phyloP scores from a whole-genome alignment of 2,329 filamentous ascomycete genomes.

The Diplodia corticola region DNA sequence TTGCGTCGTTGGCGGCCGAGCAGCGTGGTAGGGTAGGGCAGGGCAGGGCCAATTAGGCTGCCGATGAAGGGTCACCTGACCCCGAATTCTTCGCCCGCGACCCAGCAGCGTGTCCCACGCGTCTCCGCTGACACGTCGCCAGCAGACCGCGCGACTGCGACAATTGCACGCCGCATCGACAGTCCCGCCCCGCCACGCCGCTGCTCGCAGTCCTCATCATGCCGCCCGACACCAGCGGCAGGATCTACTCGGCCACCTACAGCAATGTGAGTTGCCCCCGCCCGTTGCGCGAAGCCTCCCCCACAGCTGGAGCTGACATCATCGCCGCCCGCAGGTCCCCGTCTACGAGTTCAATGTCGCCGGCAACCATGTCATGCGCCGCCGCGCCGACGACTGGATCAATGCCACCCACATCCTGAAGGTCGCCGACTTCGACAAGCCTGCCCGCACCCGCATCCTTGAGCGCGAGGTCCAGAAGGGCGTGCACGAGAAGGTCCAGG shows the following conservation, averaged over 20 bases:
- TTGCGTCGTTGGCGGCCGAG: too few species aligned
- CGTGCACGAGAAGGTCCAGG: conserved; percentile 95
- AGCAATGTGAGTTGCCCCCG: conserved; percentile 52
- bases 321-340: conserved; percentile 65
- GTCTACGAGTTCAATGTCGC: conserved; percentile 93
- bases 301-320: conserved; percentile 23
- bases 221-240: conserved; percentile 42
- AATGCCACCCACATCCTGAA: conserved; percentile 99
- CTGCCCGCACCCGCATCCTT: conserved; percentile 87
- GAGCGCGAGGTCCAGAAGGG: conserved; percentile 97
- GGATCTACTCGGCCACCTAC: conserved; percentile 66
- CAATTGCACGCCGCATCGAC: conserved; percentile 5
- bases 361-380: conserved; percentile 91
- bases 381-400: conserved; percentile 92
- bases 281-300: background rate
- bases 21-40: background rate
- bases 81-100: conserved; percentile 2
- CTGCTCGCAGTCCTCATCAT: conserved; percentile 28
- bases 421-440: conserved; percentile 95
- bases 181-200: background rate
- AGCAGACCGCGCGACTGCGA: conserved; percentile 1
- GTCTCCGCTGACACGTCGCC: conserved; percentile 7
- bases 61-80: background rate
- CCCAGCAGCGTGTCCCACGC: background rate
- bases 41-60: background rate